Percentiles rank a stretch among this genome's conserved stretches.
These are phyloP conservation scores for Recurvomyces mirabilis DNA, from an alignment of 495 filamentous ascomycete genomes.

Conservation along the genomic window DNA sequence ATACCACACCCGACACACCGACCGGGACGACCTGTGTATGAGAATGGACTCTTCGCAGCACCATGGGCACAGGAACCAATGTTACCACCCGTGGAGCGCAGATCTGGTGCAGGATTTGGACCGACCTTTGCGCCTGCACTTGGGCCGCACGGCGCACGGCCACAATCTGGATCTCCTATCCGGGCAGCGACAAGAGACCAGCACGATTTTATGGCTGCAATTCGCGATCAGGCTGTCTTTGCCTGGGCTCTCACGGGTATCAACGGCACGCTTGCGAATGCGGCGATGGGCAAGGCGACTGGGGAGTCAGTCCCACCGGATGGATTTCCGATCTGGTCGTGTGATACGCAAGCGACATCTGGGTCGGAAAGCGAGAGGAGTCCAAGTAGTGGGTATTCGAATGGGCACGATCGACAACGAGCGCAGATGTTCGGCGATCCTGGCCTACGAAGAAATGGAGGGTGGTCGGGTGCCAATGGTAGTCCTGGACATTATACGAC, in stretches of 20 bases:
- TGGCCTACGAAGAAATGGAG: constrained; percentile 1
- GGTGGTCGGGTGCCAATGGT: not conserved
- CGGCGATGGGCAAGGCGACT: constrained; percentile 47
- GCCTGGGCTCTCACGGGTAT: constrained; percentile 74
- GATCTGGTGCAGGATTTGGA: constrained; percentile 12
- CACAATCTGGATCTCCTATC: not conserved
- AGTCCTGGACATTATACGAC: no score
- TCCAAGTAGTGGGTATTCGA: not conserved
- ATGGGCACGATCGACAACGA: not conserved
- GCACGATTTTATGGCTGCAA: constrained; percentile 59
- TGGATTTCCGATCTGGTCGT: constrained; percentile 44
- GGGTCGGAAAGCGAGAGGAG: not conserved
- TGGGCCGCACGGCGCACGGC: constrained; percentile 14
- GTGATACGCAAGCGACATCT: constrained; percentile 2
- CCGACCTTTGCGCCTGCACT: constrained; percentile 26
- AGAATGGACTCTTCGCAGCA: constrained; percentile 64
- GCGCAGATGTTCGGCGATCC: constrained; percentile 17
- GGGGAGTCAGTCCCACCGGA: constrained; percentile 48
- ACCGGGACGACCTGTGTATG: constrained; percentile 37
- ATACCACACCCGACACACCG: constrained; percentile 45
- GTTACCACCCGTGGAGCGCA: constrained; percentile 26
- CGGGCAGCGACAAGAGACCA: constrained; percentile 25
- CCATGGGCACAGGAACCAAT: constrained; percentile 62
- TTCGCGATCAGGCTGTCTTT: constrained; percentile 74
- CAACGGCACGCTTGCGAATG: constrained; percentile 61